These are phyloP conservation scores for Metschnikowia anglica DNA, from an alignment of 805 yeast genomes.

Conservation along the genomic window DNA sequence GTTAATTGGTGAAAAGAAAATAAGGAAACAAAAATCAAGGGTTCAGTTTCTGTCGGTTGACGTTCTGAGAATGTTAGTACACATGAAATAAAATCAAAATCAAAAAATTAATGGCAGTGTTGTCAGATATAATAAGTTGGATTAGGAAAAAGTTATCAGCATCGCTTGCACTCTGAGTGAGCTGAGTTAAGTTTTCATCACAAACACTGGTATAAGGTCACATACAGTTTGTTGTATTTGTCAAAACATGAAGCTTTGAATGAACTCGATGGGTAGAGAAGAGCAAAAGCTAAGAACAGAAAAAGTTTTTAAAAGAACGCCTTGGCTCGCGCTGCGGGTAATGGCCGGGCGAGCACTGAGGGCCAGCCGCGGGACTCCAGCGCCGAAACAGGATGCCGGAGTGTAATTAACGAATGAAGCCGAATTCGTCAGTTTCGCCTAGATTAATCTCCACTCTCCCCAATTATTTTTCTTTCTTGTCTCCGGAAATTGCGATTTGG, in stretches of 20 bases:
- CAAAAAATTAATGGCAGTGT: slow-evolving; percentile 10
- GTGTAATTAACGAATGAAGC: too few species aligned
- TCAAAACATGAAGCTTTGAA: neutral
- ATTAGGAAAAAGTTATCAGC: slow-evolving; percentile 49
- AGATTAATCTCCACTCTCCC: neutral
- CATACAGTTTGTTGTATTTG: slow-evolving; percentile 7
- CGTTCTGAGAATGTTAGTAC: slow-evolving; percentile 19
- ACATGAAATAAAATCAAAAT: neutral
- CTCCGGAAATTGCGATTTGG: too few species aligned
- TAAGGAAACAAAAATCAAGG: neutral
- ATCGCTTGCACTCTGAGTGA: slow-evolving; percentile 52
- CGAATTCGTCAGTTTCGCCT: too few species aligned
- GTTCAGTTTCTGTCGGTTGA: neutral
- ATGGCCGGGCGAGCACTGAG: neutral
- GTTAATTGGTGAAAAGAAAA: too few species aligned
- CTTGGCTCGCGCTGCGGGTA: slow-evolving; percentile 11
- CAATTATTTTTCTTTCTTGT: too few species aligned
- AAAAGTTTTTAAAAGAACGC: neutral
- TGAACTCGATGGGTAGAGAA: neutral
- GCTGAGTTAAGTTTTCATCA: slow-evolving; percentile 59
- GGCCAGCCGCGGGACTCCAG: neutral
- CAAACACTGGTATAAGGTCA: slow-evolving; percentile 22
- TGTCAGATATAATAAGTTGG: slow-evolving; percentile 46
- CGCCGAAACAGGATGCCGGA: too few species aligned
- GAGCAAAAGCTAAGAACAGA: neutral